Conservation (phyloP, 352 stramenopile species). For the Hyaloperonospora brassicae region DNA sequence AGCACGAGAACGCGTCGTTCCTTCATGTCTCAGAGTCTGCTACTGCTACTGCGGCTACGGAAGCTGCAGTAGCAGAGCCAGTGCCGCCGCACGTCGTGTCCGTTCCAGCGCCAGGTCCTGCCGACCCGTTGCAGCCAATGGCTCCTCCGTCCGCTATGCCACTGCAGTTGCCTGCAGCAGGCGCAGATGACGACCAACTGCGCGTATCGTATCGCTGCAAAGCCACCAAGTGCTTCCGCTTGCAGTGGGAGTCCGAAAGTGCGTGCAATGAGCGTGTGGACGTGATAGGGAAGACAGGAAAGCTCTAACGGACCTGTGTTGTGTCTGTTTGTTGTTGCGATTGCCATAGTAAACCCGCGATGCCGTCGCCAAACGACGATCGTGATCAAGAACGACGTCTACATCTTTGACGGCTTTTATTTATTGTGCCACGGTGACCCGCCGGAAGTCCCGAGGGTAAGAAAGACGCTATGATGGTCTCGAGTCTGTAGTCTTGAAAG, state of each 20-base stretch:
- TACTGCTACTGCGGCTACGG: slow-evolving; percentile 1
- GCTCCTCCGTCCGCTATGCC: slow-evolving; percentile 4
- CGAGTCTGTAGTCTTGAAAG: neutral
- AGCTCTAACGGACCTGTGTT: neutral
- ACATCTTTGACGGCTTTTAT: slow-evolving; percentile 84
- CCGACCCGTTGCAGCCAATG: slow-evolving; percentile 3
- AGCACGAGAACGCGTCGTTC: slow-evolving; percentile 33
- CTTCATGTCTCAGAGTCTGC: slow-evolving; percentile 8
- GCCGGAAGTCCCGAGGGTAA: slow-evolving; percentile 49
- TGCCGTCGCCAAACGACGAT: slow-evolving; percentile 66
- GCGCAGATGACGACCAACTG: slow-evolving; percentile 37
- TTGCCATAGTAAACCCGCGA: slow-evolving; percentile 58
- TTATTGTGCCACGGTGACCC: slow-evolving; percentile 62
- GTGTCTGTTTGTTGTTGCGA: neutral
- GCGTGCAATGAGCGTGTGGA: slow-evolving; percentile 5
- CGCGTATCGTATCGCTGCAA: slow-evolving; percentile 59
- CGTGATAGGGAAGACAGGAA: too few relatives aligned
- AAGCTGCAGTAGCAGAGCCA: slow-evolving; percentile 1
- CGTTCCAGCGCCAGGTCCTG: neutral
- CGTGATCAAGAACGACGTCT: slow-evolving; percentile 46
- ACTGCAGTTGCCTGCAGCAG: slow-evolving; percentile 7
- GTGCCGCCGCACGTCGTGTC: neutral
- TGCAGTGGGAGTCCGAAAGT: slow-evolving; percentile 80
- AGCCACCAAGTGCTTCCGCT: slow-evolving; percentile 53
- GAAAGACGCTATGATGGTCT: neutral